phyloP scores from a whole-genome alignment of 345 rosid species.

The Euphorbia tirucalli region DNA sequence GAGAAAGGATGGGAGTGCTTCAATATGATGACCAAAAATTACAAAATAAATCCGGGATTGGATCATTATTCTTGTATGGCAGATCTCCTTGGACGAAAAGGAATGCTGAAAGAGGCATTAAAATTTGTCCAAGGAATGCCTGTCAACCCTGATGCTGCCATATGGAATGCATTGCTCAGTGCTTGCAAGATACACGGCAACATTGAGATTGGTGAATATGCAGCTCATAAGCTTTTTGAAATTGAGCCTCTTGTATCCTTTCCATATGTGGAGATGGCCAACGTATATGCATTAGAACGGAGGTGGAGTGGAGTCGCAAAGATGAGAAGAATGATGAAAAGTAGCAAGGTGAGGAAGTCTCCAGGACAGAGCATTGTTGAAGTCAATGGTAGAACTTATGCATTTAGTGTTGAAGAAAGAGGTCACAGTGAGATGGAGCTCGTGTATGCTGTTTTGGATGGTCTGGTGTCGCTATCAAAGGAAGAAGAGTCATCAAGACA shows the following conservation, averaged over 20 bases:
- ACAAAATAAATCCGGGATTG: constrained; percentile 44
- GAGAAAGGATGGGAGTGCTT: constrained; percentile 59
- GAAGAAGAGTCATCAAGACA: constrained; percentile 21
- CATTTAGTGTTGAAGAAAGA: constrained; percentile 53
- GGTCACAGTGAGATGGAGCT: constrained; percentile 28
- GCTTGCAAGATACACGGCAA: constrained; percentile 21
- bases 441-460: constrained; percentile 33
- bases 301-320: constrained; percentile 18
- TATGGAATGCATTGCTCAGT: constrained; percentile 55
- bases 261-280: constrained; percentile 24
- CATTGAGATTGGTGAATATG: constrained; percentile 18
- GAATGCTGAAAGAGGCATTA: constrained; percentile 52
- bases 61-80: constrained; percentile 68
- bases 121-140: constrained; percentile 47
- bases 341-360: constrained; percentile 41
- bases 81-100: constrained; percentile 60
- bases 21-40: constrained; percentile 41
- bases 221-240: constrained; percentile 15
- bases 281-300: constrained; percentile 20
- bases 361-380: constrained; percentile 54
- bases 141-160: constrained; percentile 55
- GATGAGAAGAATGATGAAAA: constrained; percentile 26
- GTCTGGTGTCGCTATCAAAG: constrained; percentile 39
- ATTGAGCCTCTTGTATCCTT: constrained; percentile 14
- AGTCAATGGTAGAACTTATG: constrained; percentile 37